These are phyloP conservation scores for Dryadomyces quercivorus DNA, from an alignment of 2,329 filamentous ascomycete species.

Conservation along the genomic window DNA sequence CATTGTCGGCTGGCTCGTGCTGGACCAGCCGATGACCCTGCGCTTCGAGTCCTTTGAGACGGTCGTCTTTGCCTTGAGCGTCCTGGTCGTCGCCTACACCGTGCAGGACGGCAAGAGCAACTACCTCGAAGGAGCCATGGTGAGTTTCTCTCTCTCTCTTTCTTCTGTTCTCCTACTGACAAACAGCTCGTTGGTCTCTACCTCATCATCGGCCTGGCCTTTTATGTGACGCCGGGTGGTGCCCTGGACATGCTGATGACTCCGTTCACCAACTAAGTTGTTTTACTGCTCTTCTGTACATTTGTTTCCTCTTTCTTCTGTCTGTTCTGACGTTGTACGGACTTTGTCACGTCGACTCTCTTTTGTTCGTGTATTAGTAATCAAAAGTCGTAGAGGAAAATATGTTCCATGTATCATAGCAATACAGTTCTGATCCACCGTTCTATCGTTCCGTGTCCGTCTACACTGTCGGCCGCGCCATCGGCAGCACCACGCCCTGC, in stretches of 20 bases:
- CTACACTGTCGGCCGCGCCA: constrained; percentile 56
- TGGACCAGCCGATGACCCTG: constrained; percentile 60
- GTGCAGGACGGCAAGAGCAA: constrained; percentile 76
- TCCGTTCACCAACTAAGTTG: neutral
- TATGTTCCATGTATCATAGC: neutral
- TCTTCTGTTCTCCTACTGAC: neutral
- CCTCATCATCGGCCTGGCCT: constrained; percentile 47
- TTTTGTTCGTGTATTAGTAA: neutral
- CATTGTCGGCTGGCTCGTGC: constrained; percentile 65
- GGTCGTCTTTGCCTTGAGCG: constrained; percentile 63
- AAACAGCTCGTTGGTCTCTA: constrained; percentile 36
- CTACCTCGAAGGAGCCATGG: constrained; percentile 72
- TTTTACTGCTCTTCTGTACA: neutral
- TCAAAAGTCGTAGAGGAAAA: neutral
- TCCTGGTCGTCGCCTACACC: constrained; percentile 62
- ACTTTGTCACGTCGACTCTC: too few species aligned
- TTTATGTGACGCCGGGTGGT: constrained; percentile 41
- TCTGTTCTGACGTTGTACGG: too few species aligned
- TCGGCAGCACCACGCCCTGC: constrained; percentile 77
- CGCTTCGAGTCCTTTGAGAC: constrained; percentile 75
- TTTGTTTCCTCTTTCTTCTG: neutral
- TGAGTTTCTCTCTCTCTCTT: constrained; percentile 18
- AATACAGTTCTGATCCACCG: neutral
- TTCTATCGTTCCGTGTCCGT: too few species aligned
- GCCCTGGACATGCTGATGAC: constrained; percentile 27